A percentile compares a stretch with the other conserved stretches of the same genome.
Conservation (phyloP, 2,329 filamentous ascomycete species). For the Penicillium carneum region DNA sequence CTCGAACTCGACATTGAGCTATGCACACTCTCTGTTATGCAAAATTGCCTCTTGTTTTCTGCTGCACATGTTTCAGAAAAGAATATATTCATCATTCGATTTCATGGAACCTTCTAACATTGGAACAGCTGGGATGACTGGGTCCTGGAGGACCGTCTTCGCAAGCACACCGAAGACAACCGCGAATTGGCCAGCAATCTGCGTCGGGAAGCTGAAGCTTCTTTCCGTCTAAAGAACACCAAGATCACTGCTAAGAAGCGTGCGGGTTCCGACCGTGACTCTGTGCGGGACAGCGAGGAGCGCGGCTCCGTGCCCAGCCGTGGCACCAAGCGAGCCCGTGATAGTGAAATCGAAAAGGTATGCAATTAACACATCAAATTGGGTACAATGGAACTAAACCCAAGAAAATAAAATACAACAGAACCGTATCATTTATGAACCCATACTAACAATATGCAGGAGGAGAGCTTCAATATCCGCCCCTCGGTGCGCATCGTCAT, state of each 20-base stretch:
- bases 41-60: background rate
- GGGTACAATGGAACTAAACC: background rate
- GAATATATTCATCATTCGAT: background rate
- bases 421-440: background rate
- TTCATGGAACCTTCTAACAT: slow-evolving; percentile 20
- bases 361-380: slow-evolving; percentile 13
- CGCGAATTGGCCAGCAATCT: slow-evolving; percentile 75
- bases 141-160: slow-evolving; percentile 90
- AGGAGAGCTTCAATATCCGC: slow-evolving; percentile 83
- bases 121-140: slow-evolving; percentile 87
- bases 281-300: slow-evolving; percentile 56
- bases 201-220: slow-evolving; percentile 52
- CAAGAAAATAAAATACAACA: background rate
- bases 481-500: slow-evolving; percentile 86
- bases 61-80: background rate
- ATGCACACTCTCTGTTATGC: background rate
- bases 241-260: slow-evolving; percentile 51
- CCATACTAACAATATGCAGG: slow-evolving; percentile 60
- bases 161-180: slow-evolving; percentile 94
- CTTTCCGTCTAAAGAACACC: slow-evolving; percentile 43
- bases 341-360: slow-evolving; percentile 59
- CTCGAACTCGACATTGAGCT: background rate
- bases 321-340: slow-evolving; percentile 54
- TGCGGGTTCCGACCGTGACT: slow-evolving; percentile 52
- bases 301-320: slow-evolving; percentile 54